Base-by-base conservation (phyloP, 352 stramenopile species). In the Phytopythium mirpurense region DNA sequence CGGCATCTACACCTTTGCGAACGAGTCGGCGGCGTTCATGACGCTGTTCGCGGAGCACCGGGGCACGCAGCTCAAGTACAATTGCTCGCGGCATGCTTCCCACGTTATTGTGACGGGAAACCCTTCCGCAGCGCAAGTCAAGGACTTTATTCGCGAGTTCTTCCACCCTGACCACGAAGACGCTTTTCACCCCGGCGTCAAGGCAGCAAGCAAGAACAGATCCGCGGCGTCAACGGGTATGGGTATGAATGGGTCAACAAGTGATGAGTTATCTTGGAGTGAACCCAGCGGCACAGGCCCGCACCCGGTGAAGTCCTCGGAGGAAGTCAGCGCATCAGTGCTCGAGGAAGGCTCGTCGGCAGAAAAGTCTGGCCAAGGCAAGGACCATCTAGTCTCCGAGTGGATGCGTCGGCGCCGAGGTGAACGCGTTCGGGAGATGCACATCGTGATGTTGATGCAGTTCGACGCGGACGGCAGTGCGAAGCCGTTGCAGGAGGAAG, bases 41-140 rank as follows among this genome's bases (percentile, higher is more conserved):
- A 71, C 67, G 16, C 70, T 95, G 31, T 93, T 90, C 38, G 72
- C 79, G 26, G 84, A 93, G 37, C 65, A 84, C 43, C 77, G 80
- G 18, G 61, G 68, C 1, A 79, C 72, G 10, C 48, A 73, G 4
- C 60, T 82, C 6, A 72, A 72, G 47, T 95, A 93, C 54, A 78
- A 79, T 40, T 59, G 69, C 23, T 84, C 72, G 9, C 69, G 78
- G 43, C 85, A 90, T 47, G 86, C 80, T 2, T 70, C 68, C 10
- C 84, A 95, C 38, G 80, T 95, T n/a, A 73, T 95, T n/a, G 78
- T 95, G 11, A 93, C 84, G 0, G 84, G 84, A 23, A 95, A 88
- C 50, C 82, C 84, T 7, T 88, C 85, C 0, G 67, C 76, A 0
- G 75, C 78, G 0, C 85, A 95, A 57, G 81, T 84, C 4, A 88